phyloP scores from a whole-genome alignment of 257 asterid genomes.

The Hygrophila difformis region DNA sequence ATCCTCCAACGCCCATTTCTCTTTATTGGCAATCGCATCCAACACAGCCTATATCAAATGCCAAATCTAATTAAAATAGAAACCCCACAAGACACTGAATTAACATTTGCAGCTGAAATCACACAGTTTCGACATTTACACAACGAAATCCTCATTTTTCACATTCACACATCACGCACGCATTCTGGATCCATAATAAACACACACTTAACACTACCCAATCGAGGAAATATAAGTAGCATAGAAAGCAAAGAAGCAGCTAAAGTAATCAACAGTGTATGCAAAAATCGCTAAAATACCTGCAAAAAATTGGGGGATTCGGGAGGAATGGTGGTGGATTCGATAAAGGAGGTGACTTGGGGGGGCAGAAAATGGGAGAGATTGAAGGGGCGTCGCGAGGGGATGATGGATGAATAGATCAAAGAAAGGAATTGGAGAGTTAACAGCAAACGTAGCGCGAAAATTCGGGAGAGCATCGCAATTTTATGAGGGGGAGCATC shows the following conservation, averaged over 20 bases:
- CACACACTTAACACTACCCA: neutral
- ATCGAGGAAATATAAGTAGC: neutral
- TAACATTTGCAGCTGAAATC: neutral
- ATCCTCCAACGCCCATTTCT: constrained; percentile 57
- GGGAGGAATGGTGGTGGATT: constrained; percentile 21
- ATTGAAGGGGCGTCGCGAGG: constrained; percentile 34
- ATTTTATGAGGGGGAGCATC: neutral
- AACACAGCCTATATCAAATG: constrained; percentile 34
- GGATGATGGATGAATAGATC: constrained; percentile 25
- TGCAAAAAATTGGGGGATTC: constrained; percentile 30
- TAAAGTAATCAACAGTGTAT: neutral
- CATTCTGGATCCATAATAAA: neutral
- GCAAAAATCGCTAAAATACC: constrained; percentile 17
- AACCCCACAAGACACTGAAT: neutral
- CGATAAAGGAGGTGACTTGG: constrained; percentile 25
- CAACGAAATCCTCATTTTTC: too few species aligned
- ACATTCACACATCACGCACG: too few species aligned
- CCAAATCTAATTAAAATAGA: neutral
- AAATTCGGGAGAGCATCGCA: constrained; percentile 21
- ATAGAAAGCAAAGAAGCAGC: neutral
- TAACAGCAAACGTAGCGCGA: constrained; percentile 14
- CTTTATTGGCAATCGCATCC: constrained; percentile 41
- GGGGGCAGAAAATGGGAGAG: constrained; percentile 44
- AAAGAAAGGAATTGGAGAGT: constrained; percentile 16
- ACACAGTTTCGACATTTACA: too few species aligned